A percentile compares a stretch with the other conserved stretches of the same genome.
Evolutionary conservation across 805 yeast genomes (phyloP).

Genomic region (Starmerella potacharoeniae): DNA sequence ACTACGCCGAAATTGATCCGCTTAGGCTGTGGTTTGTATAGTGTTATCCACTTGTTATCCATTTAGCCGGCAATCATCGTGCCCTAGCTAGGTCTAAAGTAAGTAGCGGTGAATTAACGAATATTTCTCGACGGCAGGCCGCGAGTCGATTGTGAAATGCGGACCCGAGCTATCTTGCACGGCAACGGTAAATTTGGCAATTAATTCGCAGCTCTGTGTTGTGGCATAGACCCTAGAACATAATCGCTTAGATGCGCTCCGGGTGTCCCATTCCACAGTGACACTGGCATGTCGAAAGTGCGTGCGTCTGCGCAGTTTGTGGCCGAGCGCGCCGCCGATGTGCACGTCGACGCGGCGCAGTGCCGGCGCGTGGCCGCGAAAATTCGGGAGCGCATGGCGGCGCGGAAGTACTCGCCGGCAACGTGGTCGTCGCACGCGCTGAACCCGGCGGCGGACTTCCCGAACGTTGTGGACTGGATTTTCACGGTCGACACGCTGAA

Average conservation of each 20-base stretch:
- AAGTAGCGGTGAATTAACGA: too few relatives aligned
- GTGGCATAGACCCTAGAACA: too few relatives aligned
- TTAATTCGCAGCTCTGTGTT: not conserved
- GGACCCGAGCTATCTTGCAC: too few relatives aligned
- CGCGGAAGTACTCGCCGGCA: slow-evolving; percentile 26
- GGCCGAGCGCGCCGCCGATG: slow-evolving; percentile 23
- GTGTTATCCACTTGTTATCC: too few relatives aligned
- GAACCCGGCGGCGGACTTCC: slow-evolving; percentile 24
- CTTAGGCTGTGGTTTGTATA: too few relatives aligned
- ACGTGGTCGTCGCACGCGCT: slow-evolving; percentile 32
- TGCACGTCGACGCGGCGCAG: slow-evolving; percentile 22
- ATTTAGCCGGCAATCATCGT: too few relatives aligned
- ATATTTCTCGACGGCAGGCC: too few relatives aligned
- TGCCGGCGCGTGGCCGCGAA: slow-evolving; percentile 28
- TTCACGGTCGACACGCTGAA: slow-evolving; percentile 35
- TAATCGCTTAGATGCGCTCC: too few relatives aligned
- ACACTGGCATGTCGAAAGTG: slow-evolving; percentile 9
- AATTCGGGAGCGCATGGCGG: slow-evolving; percentile 25
- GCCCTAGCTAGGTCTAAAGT: too few relatives aligned
- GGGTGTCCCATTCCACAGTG: too few relatives aligned
- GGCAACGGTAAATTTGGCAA: not conserved
- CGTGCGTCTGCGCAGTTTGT: slow-evolving; percentile 9
- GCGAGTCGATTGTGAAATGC: too few relatives aligned
- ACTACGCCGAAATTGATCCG: too few relatives aligned
- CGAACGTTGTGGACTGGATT: slow-evolving; percentile 30